phyloP scores from a whole-genome alignment of 2,329 filamentous ascomycete species.

The Dothideomycetes sp. region DNA sequence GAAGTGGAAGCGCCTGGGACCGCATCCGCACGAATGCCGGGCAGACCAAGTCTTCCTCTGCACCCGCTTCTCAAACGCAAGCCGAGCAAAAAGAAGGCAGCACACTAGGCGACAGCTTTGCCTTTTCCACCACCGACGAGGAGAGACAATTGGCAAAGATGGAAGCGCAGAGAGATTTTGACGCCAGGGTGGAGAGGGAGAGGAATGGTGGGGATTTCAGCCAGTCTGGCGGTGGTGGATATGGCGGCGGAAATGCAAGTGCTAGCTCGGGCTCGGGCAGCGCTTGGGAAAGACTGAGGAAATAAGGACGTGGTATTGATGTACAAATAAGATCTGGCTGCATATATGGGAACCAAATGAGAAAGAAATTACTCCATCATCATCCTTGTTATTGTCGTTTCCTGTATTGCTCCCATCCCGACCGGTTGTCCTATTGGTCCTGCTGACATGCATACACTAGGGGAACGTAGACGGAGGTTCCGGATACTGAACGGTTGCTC shows the following conservation, averaged over 20 bases:
- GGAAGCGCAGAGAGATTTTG: constrained; percentile 40
- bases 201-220: constrained; percentile 34
- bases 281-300: background rate
- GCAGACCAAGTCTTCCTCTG: constrained; percentile 12
- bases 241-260: no score
- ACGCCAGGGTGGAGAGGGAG: constrained; percentile 37
- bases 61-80: constrained; percentile 7
- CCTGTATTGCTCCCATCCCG: background rate
- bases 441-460: no score
- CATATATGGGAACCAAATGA: background rate
- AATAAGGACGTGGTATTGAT: background rate
- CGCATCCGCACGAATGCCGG: constrained; percentile 23
- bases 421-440: no score
- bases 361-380: background rate
- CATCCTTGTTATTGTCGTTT: background rate
- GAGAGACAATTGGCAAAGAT: constrained; percentile 31
- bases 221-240: constrained; percentile 10
- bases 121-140: constrained; percentile 31
- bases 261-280: background rate
- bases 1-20: constrained; percentile 33
- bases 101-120: constrained; percentile 31
- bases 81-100: constrained; percentile 20
- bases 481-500: no score
- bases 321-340: background rate
- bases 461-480: no score